Percentiles rank a stretch among this genome's conserved stretches.
Conservation (phyloP, 192 early-diverging fungal genomes). For the Gorgonomyces haynaldii region DNA sequence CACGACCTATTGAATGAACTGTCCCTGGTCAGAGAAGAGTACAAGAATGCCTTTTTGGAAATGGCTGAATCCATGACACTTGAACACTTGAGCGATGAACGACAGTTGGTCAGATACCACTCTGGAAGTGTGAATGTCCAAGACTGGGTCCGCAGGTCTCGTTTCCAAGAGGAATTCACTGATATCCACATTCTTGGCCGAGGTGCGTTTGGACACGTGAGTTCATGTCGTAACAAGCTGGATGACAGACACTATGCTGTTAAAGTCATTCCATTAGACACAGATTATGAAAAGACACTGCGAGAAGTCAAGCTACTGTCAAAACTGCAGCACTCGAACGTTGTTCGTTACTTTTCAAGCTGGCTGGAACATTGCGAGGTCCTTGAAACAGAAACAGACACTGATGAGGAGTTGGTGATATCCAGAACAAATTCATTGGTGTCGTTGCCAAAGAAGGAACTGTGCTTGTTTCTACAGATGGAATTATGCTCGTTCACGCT, state of each 20-base stretch:
- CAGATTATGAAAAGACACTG: constrained; percentile 50
- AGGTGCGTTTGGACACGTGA: constrained; percentile 89
- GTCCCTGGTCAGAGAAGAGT: no score
- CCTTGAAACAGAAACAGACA: background rate
- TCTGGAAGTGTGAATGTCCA: no score
- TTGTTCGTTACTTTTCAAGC: constrained; percentile 83
- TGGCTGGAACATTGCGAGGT: constrained; percentile 66
- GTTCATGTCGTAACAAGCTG: constrained; percentile 68
- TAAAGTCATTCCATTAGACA: constrained; percentile 51
- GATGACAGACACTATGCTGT: constrained; percentile 88
- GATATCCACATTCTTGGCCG: constrained; percentile 69
- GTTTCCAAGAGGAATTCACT: constrained; percentile 73
- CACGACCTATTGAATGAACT: no score
- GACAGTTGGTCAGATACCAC: no score
- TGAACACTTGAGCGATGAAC: no score
- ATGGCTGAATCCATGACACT: no score
- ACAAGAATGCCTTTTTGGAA: no score
- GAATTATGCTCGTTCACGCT: constrained; percentile 62
- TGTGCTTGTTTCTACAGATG: constrained; percentile 77
- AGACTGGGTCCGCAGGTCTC: no score
- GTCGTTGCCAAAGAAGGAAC: constrained; percentile 4
- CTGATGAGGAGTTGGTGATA: background rate
- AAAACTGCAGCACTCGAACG: constrained; percentile 72
- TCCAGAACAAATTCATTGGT: background rate
- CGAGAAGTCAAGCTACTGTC: constrained; percentile 87